Evolutionary conservation across 164 flowering plant genomes (phyloP), one percentile per base, ranked within the genome.

Genomic region (Stephania yunnanensis): DNA sequence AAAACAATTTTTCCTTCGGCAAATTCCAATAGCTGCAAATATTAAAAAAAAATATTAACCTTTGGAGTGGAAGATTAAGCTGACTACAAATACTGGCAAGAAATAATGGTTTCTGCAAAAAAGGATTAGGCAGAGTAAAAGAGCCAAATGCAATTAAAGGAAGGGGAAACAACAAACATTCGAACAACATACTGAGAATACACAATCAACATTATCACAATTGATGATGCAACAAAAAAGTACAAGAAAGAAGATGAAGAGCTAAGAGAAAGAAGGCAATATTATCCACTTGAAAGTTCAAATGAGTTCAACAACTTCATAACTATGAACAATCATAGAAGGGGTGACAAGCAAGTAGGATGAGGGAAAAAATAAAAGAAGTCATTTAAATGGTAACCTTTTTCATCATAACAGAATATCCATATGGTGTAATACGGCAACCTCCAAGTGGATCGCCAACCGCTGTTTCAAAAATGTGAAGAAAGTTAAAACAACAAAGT

Each of bases 381-480:
- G 65, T 72, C 6, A 10, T 48, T 74, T 10, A 13, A 72, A 72
- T 20, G 42, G 85, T 68, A 70, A 94, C 99, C 99, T 92, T 90
- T 76, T 87, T 86, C 83, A 94, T 84, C 98, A 96, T 80, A 31
- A 92, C 75, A 5, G 97, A 87, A 82, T 91, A 96, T 44, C 99
- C 98, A 82, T 84, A 84, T 71, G 99, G 99, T 6, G 93, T 89
- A 77, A 96, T 82, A 76, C 92, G 63, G 81, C 99, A 96, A 74
- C 99, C 98, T 7, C 99, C 99, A 22, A 96, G 84, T 73, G 99
- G 99, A 90, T 96, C 99, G 70, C 89, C 87, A 78, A 85, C 73
- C 58, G 99, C 98, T 96, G 93, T 80, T 63, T 67, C 72, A 69
- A 71, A 74, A 73, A 66, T 11, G 63, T 55, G 45, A 30, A 68